Evolutionary conservation across 805 yeast species (phyloP).

Genomic region (Metschnikowia lochheadii): DNA sequence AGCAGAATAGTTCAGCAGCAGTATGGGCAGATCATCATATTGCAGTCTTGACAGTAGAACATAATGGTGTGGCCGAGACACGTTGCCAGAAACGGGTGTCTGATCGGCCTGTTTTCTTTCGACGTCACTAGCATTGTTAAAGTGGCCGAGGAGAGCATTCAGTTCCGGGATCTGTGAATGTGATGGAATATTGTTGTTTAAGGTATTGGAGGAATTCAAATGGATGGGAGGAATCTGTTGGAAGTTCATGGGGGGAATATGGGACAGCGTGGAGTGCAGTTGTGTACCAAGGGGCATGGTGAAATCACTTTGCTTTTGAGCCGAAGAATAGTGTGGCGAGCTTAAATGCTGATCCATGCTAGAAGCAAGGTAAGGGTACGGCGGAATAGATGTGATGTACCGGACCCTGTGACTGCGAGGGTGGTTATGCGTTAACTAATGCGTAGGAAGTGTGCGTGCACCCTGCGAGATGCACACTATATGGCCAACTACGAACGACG

Average conservation of each 20-base stretch:
- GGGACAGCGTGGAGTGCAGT: neutral
- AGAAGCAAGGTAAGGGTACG: neutral
- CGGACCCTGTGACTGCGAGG: constrained; percentile 1
- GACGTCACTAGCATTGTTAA: neutral
- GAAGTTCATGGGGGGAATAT: constrained; percentile 1
- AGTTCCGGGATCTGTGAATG: neutral
- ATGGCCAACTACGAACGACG: neutral
- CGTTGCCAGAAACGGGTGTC: neutral
- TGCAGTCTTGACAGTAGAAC: constrained; percentile 2
- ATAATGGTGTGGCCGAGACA: neutral
- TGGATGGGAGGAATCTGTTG: constrained; percentile 2
- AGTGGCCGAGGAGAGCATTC: neutral
- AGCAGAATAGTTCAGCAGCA: neutral
- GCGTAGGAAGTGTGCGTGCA: neutral
- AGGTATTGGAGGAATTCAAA: neutral
- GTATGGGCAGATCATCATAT: neutral
- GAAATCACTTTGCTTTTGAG: neutral
- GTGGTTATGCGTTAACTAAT: constrained; percentile 2
- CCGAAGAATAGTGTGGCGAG: neutral
- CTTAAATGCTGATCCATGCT: constrained; percentile 1
- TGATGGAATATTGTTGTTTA: neutral
- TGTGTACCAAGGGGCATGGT: neutral
- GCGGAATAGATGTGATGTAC: neutral
- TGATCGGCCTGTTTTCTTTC: neutral
- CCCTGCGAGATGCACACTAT: neutral